These are phyloP conservation scores for Tricholoma sp. DNA, from an alignment of 768 basidiomycete genomes.

Conservation along the genomic window DNA sequence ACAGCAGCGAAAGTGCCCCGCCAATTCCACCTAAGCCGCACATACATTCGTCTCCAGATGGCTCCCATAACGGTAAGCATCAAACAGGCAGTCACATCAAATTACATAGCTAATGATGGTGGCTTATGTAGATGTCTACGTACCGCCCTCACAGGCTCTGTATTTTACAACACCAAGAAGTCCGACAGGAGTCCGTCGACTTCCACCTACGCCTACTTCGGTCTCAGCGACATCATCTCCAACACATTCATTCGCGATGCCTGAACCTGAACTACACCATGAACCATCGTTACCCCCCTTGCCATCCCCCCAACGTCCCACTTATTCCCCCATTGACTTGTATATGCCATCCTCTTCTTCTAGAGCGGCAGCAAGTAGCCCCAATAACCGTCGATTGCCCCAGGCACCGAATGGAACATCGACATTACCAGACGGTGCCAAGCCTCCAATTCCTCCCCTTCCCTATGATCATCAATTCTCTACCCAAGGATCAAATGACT, in stretches of 20 bases:
- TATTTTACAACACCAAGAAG: constrained; percentile 6
- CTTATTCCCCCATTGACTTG: constrained; percentile 21
- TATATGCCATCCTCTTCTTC: constrained; percentile 18
- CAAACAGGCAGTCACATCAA: not conserved
- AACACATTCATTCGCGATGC: constrained; percentile 29
- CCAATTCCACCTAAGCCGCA: constrained; percentile 11
- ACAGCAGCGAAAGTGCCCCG: constrained; percentile 24
- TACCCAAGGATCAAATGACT: constrained; percentile 15
- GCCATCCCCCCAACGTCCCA: constrained; percentile 14
- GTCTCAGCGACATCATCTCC: constrained; percentile 25
- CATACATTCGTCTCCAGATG: constrained; percentile 11
- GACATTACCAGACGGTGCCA: constrained; percentile 9
- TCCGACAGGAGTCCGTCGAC: constrained; percentile 27
- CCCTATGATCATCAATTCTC: constrained; percentile 17
- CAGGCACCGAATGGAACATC: constrained; percentile 13
- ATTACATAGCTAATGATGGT: constrained; percentile 3
- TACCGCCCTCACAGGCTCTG: constrained; percentile 12
- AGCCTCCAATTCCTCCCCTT: constrained; percentile 11
- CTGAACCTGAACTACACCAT: constrained; percentile 38
- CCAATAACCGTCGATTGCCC: constrained; percentile 23
- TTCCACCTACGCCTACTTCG: constrained; percentile 38
- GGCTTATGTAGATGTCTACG: constrained; percentile 8
- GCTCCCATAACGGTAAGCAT: constrained; percentile 17
- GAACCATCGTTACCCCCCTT: constrained; percentile 14
- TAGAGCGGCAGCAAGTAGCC: constrained; percentile 21